A percentile compares a stretch with the other conserved stretches of the same genome.
Evolutionary conservation across 2,329 filamentous ascomycete genomes (phyloP).

Genomic region (Xylariales sp.): DNA sequence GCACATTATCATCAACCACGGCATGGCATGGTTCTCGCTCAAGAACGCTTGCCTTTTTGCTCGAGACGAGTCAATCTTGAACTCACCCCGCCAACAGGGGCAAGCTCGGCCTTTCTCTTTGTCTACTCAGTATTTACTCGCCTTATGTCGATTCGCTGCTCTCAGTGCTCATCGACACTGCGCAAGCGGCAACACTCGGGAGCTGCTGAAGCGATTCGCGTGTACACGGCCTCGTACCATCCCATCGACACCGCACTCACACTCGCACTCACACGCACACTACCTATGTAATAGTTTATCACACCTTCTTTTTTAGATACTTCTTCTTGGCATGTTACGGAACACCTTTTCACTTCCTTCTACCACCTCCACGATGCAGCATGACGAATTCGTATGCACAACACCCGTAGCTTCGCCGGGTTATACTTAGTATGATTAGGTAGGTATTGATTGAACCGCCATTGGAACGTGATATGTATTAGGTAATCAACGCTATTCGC

Average conservation of each 20-base stretch:
- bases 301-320: slow-evolving; percentile 14
- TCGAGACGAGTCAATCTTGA: slow-evolving; percentile 1
- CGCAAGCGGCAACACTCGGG: too few relatives aligned
- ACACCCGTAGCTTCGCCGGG: slow-evolving; percentile 23
- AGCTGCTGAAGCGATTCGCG: neutral
- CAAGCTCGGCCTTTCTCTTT: neutral
- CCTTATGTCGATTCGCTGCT: neutral
- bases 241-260: slow-evolving; percentile 9
- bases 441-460: neutral
- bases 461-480: neutral
- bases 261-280: too few relatives aligned
- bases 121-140: neutral
- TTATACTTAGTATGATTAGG: neutral
- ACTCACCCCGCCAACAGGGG: neutral
- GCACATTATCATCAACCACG: slow-evolving; percentile 33
- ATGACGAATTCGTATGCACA: slow-evolving; percentile 35
- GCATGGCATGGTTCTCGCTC: slow-evolving; percentile 12
- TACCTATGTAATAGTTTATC: neutral
- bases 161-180: neutral
- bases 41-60: slow-evolving; percentile 17
- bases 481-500: neutral
- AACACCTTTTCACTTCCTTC: slow-evolving; percentile 3
- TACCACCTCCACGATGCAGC: slow-evolving; percentile 32
- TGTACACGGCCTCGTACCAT: slow-evolving; percentile 26
- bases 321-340: slow-evolving; percentile 6